Evolutionary conservation across 768 basidiomycete genomes (phyloP).

Genomic region (Omphalotus guepiniiformis): DNA sequence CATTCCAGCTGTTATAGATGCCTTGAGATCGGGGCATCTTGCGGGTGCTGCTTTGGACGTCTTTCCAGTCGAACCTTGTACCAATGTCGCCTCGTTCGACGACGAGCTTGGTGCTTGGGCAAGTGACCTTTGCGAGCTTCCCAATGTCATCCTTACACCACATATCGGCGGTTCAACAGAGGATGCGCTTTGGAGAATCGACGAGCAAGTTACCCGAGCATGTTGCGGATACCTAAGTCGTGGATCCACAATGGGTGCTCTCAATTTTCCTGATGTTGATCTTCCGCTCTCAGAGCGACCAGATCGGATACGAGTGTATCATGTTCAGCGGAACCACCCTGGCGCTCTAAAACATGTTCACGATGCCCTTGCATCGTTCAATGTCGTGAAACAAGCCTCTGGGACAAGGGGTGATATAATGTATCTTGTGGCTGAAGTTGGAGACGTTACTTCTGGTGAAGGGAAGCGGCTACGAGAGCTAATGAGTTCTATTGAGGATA

Average conservation of each 20-base stretch:
- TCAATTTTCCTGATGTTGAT: conserved; percentile 99
- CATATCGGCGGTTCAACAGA: conserved; percentile 99
- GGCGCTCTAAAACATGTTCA: conserved; percentile 95
- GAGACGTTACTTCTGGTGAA: conserved; percentile 79
- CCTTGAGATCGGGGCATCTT: conserved; percentile 81
- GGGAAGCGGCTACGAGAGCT: conserved; percentile 72
- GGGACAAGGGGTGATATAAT: conserved; percentile 92
- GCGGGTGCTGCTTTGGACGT: conserved; percentile 92
- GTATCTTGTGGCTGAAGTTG: conserved; percentile 97
- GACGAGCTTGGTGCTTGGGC: conserved; percentile 87
- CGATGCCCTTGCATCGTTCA: conserved; percentile 89
- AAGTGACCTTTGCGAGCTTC: conserved; percentile 63
- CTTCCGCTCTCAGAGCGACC: conserved; percentile 82
- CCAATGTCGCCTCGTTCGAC: conserved; percentile 91
- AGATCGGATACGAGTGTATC: conserved; percentile 82
- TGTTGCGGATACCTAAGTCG: conserved; percentile 87
- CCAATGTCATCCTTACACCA: conserved; percentile 95
- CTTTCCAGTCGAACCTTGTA: conserved; percentile 87
- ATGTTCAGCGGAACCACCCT: conserved; percentile 93
- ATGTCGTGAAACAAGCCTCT: conserved; percentile 99
- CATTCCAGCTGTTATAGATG: conserved; percentile 84
- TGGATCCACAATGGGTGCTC: conserved; percentile 86
- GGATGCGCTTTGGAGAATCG: conserved; percentile 97
- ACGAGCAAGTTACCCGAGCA: conserved; percentile 86
- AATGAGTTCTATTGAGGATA: conserved; percentile 76